phyloP scores from a whole-genome alignment of 768 basidiomycete genomes.

The Favolaschia claudopus region DNA sequence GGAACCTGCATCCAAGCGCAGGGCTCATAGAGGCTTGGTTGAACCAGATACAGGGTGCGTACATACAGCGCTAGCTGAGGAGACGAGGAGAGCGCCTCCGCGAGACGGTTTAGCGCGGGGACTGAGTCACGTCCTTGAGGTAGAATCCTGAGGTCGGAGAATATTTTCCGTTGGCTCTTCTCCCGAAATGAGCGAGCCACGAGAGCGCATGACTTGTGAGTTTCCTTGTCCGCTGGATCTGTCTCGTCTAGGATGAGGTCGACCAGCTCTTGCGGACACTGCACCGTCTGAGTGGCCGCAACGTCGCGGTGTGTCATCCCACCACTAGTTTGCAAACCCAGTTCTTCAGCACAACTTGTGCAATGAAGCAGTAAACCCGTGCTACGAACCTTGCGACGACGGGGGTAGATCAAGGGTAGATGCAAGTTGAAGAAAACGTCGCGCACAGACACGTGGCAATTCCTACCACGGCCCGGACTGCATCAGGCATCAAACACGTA shows the following conservation, averaged over 20 bases:
- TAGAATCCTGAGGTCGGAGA: slow-evolving; percentile 12
- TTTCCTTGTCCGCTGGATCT: not conserved
- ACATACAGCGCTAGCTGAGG: slow-evolving; percentile 4
- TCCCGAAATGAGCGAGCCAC: slow-evolving; percentile 8
- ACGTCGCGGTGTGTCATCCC: too few species aligned
- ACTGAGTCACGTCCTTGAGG: slow-evolving; percentile 3
- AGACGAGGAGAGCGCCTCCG: slow-evolving; percentile 7
- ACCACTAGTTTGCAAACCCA: too few species aligned
- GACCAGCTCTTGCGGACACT: slow-evolving; percentile 4
- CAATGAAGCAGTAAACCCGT: too few species aligned
- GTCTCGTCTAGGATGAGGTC: slow-evolving; percentile 1
- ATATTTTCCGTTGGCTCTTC: slow-evolving; percentile 9
- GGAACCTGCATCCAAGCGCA: slow-evolving; percentile 10
- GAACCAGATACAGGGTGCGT: slow-evolving; percentile 5
- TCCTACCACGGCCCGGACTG: too few species aligned
- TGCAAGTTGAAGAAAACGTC: too few species aligned
- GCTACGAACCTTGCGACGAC: too few species aligned
- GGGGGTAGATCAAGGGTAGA: too few species aligned
- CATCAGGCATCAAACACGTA: too few species aligned
- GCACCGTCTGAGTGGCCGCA: too few species aligned
- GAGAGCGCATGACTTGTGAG: slow-evolving; percentile 9
- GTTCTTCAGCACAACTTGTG: too few species aligned
- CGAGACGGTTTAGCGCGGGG: slow-evolving; percentile 1
- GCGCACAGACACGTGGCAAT: too few species aligned
- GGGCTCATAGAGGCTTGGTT: slow-evolving; percentile 1